Base-by-base conservation (phyloP, 2,329 filamentous ascomycete genomes). In the Talaromyces sp. region DNA sequence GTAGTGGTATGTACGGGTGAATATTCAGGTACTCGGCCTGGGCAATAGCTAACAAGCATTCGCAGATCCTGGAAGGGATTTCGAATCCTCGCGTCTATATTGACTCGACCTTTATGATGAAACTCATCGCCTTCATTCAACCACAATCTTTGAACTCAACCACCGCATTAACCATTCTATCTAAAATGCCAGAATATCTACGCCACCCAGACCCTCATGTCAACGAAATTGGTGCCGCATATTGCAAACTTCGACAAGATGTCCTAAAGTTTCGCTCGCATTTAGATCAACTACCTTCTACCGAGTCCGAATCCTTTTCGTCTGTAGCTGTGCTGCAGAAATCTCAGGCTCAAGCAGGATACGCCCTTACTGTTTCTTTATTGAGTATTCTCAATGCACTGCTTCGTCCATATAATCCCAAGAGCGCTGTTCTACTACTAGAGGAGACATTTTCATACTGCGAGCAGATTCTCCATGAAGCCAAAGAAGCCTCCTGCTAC, bases 31-130 rank as follows among this genome's bases (percentile, higher is more conserved):
- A 9, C 24, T 27, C 9, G 9, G 24, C n/a, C n/a, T 27, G 24
- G 24, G 4, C 24, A 27, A 4, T 27, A 5, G 24, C 24, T 43
- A n/a, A 20, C 29, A 35, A 41, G 24, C 22, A 16, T 10, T 17
- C 19, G 17, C 24, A 66, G 62, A 57, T 66, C 17, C 36, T 65
- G 14, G 57, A 64, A 46, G 57, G 59, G 17, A 58, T 62, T 17
- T 43, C 57, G 16, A 61, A 65, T 22, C 60, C 59, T 0, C 52
- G 42, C 3, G 52, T 65, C 22, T 41, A 51, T 17, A 54, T 66
- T 22, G 48, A 52, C 6, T 47, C 56, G 10, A 52, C 46, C 20
- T 61, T 61, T 27, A 60, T 56, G 47, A 50, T 57, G 29, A 32
- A 45, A 3, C 41, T 58, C 8, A 17, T 33, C 11, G n/a, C 49